These are phyloP conservation scores for Pleodorina starrii DNA, from an alignment of 139 green algal genomes.

Conservation along the genomic window DNA sequence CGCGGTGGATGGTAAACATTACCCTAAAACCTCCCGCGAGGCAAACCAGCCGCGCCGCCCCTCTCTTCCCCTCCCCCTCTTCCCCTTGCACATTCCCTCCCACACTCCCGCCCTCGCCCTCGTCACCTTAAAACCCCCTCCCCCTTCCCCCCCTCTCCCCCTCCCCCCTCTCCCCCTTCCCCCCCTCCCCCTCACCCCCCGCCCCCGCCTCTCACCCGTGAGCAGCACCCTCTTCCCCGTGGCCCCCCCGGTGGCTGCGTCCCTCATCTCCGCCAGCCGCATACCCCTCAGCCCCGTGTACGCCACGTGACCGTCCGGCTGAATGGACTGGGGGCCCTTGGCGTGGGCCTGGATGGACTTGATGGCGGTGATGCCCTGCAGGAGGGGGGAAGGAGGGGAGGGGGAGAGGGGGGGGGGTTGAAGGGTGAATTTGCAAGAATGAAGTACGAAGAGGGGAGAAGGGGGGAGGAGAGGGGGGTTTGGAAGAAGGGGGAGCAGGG, in stretches of 20 bases:
- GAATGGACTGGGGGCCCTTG: slow-evolving; percentile 62
- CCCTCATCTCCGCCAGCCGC: slow-evolving; percentile 36
- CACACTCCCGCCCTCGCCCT: not conserved
- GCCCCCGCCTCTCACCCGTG: slow-evolving; percentile 41
- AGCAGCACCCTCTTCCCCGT: slow-evolving; percentile 55
- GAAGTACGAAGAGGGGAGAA: not conserved
- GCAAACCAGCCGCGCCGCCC: too few species aligned
- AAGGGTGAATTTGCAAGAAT: too few species aligned
- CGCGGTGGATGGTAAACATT: too few species aligned
- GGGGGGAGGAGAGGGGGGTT: not conserved
- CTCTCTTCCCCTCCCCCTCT: too few species aligned
- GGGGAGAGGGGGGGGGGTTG: not conserved
- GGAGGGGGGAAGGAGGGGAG: not conserved
- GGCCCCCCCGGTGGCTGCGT: not conserved
- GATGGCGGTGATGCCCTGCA: slow-evolving; percentile 54
- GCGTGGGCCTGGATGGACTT: slow-evolving; percentile 68
- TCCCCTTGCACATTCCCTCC: too few species aligned
- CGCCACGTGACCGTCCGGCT: slow-evolving; percentile 65
- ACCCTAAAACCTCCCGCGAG: too few species aligned
- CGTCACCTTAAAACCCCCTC: not conserved
- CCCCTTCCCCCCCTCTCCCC: not conserved
- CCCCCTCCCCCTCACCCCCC: not conserved
- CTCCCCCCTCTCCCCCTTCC: not conserved
- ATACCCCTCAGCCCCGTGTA: slow-evolving; percentile 70
- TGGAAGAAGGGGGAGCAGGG: too few species aligned